Base-by-base conservation (phyloP, 352 stramenopile species). In the Phytophthora vignae region DNA sequence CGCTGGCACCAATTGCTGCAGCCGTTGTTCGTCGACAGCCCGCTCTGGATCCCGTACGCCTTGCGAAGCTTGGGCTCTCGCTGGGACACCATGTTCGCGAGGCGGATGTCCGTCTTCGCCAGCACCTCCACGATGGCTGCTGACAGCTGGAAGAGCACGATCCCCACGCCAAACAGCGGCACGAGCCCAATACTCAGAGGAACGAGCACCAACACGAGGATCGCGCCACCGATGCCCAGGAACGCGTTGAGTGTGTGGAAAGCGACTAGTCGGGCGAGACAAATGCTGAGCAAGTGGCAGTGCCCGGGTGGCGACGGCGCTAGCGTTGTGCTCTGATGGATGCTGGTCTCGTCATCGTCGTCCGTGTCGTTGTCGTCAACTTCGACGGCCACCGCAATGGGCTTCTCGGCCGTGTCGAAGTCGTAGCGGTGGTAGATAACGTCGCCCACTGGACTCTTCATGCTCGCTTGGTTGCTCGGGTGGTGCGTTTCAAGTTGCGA, bases 401-500 rank as follows among this genome's bases (percentile, higher is more conserved):
- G 48, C 21, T 79, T 79, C 31, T 70, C 68, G 27, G 54, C 59
- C 10, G 44, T 10, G 14, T 79, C 68, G 55, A 71, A 67, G 48
- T 65, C 27, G 52, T 77, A 79, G n/a, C 65, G 58, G 55, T 74
- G 63, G 63, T 76, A 79, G 63, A 76, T 74, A 25, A 78, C 72
- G 12, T 78, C 67, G 27, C 44, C 46, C 3, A 44, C 57, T 27
- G 69, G 69, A 58, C 64, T 73, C 46, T 76, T 76, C 69, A 76
- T 65, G 2, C 19, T 58, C 53, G 44, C 15, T 3, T 48, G 40
- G 14, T 21, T 21, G 12, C 19, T 38, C 8, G 0, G 6, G 29
- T 59, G 31, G 38, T 52, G 38, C 31, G 60, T 57, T 61, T 60
- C 49, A 71, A 66, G 55, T 29, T 70, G 44, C 5, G 50, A 57